These are phyloP conservation scores for Blastobotrys parvus DNA, from an alignment of 805 yeast genomes.

Conservation along the genomic window DNA sequence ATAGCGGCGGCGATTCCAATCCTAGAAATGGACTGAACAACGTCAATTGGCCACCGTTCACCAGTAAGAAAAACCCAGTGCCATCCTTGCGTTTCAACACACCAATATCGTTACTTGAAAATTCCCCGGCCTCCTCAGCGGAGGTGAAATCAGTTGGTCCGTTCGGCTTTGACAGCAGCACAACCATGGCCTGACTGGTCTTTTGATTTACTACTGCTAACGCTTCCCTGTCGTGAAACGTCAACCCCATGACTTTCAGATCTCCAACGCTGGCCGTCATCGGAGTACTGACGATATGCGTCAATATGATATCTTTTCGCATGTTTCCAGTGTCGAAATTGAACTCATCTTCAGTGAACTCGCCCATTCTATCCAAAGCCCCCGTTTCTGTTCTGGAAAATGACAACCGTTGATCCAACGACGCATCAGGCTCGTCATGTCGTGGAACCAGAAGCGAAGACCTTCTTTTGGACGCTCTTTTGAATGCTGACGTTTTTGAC, in stretches of 20 bases:
- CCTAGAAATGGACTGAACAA: slow-evolving; percentile 54
- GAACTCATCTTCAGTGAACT: slow-evolving; percentile 1
- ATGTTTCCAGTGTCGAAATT: slow-evolving; percentile 19
- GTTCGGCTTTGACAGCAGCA: slow-evolving; percentile 37
- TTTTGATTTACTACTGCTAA: slow-evolving; percentile 44
- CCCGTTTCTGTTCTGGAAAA: slow-evolving; percentile 14
- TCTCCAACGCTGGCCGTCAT: background rate
- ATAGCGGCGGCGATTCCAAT: slow-evolving; percentile 29
- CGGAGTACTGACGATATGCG: slow-evolving; percentile 25
- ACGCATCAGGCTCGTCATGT: slow-evolving; percentile 7
- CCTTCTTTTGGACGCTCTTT: slow-evolving; percentile 10
- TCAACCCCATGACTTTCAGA: slow-evolving; percentile 29
- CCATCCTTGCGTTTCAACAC: slow-evolving; percentile 22
- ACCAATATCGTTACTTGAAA: slow-evolving; percentile 32
- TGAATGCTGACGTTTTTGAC: slow-evolving; percentile 4
- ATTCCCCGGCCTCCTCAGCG: slow-evolving; percentile 28
- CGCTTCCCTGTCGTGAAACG: slow-evolving; percentile 50
- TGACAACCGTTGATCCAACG: slow-evolving; percentile 14
- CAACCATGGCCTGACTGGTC: slow-evolving; percentile 38
- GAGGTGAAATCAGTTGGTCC: slow-evolving; percentile 29
- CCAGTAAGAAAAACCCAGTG: slow-evolving; percentile 18
- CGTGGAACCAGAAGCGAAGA: slow-evolving; percentile 10
- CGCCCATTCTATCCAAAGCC: slow-evolving; percentile 10
- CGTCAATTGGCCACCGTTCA: slow-evolving; percentile 15
- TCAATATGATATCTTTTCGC: slow-evolving; percentile 63